Evolutionary conservation across 2,329 filamentous ascomycete genomes (phyloP).

Genomic region (Aspergillus alliaceus): DNA sequence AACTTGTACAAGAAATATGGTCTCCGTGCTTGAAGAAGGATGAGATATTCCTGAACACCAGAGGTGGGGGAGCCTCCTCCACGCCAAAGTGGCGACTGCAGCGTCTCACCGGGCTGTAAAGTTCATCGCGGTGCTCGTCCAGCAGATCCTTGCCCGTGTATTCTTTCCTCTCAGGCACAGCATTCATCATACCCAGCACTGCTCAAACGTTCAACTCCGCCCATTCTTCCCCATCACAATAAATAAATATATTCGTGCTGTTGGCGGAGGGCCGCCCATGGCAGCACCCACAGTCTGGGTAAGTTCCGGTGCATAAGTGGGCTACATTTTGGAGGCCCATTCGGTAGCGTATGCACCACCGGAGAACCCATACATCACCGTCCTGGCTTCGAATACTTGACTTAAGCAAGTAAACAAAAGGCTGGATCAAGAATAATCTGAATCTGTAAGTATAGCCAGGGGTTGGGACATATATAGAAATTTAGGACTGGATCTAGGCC

Average conservation of each 20-base stretch:
- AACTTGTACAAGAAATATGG: conserved; percentile 5
- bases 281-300: neutral
- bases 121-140: neutral
- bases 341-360: conserved; percentile 7
- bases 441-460: no score
- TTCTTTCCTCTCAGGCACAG: conserved; percentile 4
- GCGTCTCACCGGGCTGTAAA: neutral
- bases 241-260: neutral
- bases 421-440: no score
- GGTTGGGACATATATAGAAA: no score
- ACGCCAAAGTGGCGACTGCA: neutral
- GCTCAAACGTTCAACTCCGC: conserved; percentile 8
- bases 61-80: neutral
- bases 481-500: no score
- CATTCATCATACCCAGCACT: conserved; percentile 13
- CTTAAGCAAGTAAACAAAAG: no score
- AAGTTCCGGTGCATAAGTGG: conserved; percentile 3
- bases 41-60: neutral
- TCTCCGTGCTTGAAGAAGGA: conserved; percentile 4
- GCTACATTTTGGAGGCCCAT: conserved; percentile 6
- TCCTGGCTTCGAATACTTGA: neutral
- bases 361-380: neutral
- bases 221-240: neutral
- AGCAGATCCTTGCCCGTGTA: conserved; percentile 2
- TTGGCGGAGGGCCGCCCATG: conserved; percentile 5